These are phyloP conservation scores for Pythium aristosporum DNA, from an alignment of 352 stramenopile species.

Conservation along the genomic window DNA sequence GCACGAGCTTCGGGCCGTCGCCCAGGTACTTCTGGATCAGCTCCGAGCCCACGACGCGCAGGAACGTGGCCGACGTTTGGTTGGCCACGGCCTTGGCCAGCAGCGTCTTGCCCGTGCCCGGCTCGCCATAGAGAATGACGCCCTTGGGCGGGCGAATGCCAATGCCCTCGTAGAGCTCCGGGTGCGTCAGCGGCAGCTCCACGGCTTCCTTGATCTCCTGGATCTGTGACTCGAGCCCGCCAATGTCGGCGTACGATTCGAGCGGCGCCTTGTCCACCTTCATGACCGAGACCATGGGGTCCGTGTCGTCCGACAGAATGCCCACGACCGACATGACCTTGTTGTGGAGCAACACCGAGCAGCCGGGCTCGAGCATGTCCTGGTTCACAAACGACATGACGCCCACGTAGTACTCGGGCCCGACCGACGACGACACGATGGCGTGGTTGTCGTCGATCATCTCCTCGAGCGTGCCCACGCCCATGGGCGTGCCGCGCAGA, in stretches of 20 bases:
- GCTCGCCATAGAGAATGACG: constrained; percentile 99
- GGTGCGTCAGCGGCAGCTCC: constrained; percentile 98
- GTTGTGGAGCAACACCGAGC: constrained; percentile 98
- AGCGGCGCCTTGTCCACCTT: constrained; percentile 99
- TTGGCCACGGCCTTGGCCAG: constrained; percentile 99
- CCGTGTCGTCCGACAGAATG: constrained; percentile 98
- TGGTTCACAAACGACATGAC: constrained; percentile 99
- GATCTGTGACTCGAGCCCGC: constrained; percentile 98
- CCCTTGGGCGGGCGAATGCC: constrained; percentile 98
- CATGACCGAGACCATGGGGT: constrained; percentile 99
- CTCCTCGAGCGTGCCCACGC: constrained; percentile 98
- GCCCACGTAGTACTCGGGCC: constrained; percentile 99
- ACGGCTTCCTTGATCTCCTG: constrained; percentile 95
- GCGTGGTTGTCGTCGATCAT: constrained; percentile 99
- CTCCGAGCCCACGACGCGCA: constrained; percentile 97
- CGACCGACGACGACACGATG: constrained; percentile 98
- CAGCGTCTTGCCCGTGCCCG: constrained; percentile 99
- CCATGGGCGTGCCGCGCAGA: constrained; percentile 97
- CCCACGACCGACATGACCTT: constrained; percentile 99
- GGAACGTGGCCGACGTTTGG: constrained; percentile 99
- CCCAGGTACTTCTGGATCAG: constrained; percentile 99
- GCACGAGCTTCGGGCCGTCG: constrained; percentile 99
- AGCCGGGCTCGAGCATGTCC: constrained; percentile 99
- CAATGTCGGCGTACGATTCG: constrained; percentile 99
- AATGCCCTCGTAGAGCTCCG: constrained; percentile 99